Evolutionary conservation across 2,329 filamentous ascomycete species (phyloP), one percentile per base, ranked within the genome.

Genomic region (Rugonectria rugulosa): DNA sequence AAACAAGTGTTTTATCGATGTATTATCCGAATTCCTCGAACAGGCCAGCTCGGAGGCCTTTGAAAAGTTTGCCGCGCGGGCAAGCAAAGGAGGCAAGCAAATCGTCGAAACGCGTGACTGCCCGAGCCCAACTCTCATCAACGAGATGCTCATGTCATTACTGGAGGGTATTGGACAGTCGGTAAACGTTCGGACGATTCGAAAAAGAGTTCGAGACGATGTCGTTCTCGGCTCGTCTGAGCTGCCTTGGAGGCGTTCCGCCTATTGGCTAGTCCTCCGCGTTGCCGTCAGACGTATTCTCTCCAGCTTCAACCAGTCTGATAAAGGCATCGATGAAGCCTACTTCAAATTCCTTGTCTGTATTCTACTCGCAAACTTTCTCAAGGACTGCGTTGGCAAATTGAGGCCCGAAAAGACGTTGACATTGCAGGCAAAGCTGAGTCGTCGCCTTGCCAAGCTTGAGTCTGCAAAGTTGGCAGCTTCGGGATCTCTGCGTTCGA

Each of bases 191-290:
- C 60, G 71, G 0, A 20, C 74, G 0, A 65, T 88, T 1, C 73
- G 73, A 0, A 91, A 91, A 65, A 75, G 81, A 2, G 78, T 89
- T 0, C 77, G 84, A 0, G 88, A 90, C 44, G 86, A 88, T n/a
- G 80, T 88, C 0, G 77, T 76, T 11, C 79, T 83, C 67, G 65
- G 71, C 1, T 66, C 78, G 1, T 74, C 77, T 0, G 69, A 77
- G 1, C 66, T 75, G 0, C 87, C 87, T 0, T 91, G 88, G 87
- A 77, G 88, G 15, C 75, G 88, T 31, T 80, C 80, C 2, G 79
- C 88, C 0, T 78, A 82, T 45, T 91, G 86, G 81, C 78, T 91
- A 0, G 72, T 86, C 0, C 68, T 90, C 5, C 81, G 86, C 0
- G 85, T 90, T 2, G 75, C 78, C 0, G 62, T 84, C 2, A 79